phyloP scores from a whole-genome alignment of 2,329 filamentous ascomycete species.

The Aspergillus viridinutans region DNA sequence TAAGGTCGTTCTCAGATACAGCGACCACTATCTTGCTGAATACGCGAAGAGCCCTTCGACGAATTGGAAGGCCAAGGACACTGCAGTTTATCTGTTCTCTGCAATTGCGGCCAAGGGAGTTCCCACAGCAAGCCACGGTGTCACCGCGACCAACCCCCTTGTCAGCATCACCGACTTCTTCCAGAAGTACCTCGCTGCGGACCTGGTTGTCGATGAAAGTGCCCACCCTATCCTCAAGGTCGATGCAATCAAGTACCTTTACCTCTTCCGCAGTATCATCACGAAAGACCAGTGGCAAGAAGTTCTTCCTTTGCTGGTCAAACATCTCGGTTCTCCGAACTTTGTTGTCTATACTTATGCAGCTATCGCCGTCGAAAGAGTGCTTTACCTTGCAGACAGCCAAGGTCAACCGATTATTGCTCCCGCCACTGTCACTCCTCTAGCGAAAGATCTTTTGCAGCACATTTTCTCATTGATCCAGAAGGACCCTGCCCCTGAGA shows the following conservation, averaged over 20 bases:
- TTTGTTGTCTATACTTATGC: conserved; percentile 98
- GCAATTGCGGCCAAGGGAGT: conserved; percentile 89
- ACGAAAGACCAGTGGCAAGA: conserved; percentile 88
- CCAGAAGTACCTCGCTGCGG: conserved; percentile 84
- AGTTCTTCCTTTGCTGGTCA: conserved; percentile 83
- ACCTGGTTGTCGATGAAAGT: conserved; percentile 66
- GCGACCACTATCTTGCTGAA: conserved; percentile 73
- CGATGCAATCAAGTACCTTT: conserved; percentile 96
- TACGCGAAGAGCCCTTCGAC: conserved; percentile 63
- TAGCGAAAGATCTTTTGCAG: conserved; percentile 79
- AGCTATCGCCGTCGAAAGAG: conserved; percentile 91
- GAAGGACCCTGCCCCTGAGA: conserved; percentile 76
- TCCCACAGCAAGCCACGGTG: conserved; percentile 81
- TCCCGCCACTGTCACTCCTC: conserved; percentile 70
- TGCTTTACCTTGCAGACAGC: conserved; percentile 76
- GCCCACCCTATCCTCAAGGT: conserved; percentile 88
- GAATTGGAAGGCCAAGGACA: conserved; percentile 97
- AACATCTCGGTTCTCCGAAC: conserved; percentile 82
- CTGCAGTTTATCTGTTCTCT: conserved; percentile 93
- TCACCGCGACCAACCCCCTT: conserved; percentile 81
- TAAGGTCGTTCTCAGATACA: conserved; percentile 79
- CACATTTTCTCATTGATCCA: conserved; percentile 91
- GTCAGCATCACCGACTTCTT: conserved; percentile 95
- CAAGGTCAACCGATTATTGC: conserved; percentile 74
- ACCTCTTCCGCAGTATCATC: conserved; percentile 92